Base-by-base conservation (phyloP, 108 stramenopile genomes). In the Cyclotella atomus region DNA sequence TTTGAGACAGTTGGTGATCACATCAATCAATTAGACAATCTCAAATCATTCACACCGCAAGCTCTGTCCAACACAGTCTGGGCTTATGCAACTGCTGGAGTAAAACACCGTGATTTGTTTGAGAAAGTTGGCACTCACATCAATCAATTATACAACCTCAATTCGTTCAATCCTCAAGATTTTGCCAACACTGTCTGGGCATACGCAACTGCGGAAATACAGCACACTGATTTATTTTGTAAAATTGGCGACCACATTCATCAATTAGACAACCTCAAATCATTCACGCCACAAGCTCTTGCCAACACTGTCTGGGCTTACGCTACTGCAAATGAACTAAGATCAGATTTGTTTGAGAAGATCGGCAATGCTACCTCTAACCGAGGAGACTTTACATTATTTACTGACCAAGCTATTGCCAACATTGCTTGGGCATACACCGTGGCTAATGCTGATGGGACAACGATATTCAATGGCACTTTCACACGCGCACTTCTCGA, bases 21-120 rank as follows among this genome's bases (percentile, higher is more conserved):
- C 2, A 49, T 60, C 15, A 15, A 30, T 17, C 27, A 17, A 29
- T 19, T 38, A 34, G 19, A 36, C 8, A 21, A 60, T 19, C 7
- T 60, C n/a, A 38, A 36, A 6, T 21, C 33, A 47, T 71, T 71
- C 59, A 60, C 30, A 24, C 70, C 52, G 7, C 52, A 53, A 28
- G 50, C 38, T 20, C 2, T 68, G 2, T 59, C 70, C 19, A 71
- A 60, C 27, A 71, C 12, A 21, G 59, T 53, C 3, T 71, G 70
- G 70, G 70, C 70, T 46, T 71, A 24, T 59, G 70, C 70, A 0
- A 71, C 57, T n/a, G 70, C 70, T 4, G 46, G 17, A 10, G 24
- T 24, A 23, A 1, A 27, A 5, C 41, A 71, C 34, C 43, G 14
- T 21, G 20, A 27, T 1, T 29, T 71, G 57, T 59, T 36, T 20